A percentile compares a stretch with the other conserved stretches of the same genome.
Conservation (phyloP, 192 early-diverging fungal genomes). For the Backusella westeae region DNA sequence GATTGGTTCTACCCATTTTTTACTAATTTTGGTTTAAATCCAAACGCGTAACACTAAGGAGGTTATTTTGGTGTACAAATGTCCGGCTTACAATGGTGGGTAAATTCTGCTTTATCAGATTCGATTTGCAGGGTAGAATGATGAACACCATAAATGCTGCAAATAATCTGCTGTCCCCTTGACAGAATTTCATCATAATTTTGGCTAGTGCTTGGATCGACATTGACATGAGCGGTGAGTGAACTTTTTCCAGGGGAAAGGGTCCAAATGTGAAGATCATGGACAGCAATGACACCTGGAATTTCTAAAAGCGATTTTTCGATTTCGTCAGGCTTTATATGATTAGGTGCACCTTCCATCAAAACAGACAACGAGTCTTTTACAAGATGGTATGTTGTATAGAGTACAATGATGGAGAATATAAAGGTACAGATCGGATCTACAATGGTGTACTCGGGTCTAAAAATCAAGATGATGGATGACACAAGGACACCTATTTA, state of each 20-base stretch:
- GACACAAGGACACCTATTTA: conserved; percentile 69
- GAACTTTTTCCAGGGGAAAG: conserved; percentile 52
- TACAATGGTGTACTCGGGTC: conserved; percentile 57
- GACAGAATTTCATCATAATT: conserved; percentile 48
- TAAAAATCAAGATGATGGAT: conserved; percentile 60
- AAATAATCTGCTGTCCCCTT: conserved; percentile 47
- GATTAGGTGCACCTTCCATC: conserved; percentile 67
- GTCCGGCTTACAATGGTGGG: conserved; percentile 48
- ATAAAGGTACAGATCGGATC: conserved; percentile 84
- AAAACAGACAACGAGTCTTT: conserved; percentile 62
- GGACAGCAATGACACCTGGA: conserved; percentile 47
- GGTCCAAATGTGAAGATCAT: conserved; percentile 59
- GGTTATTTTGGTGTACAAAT: conserved; percentile 35
- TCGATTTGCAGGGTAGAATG: conserved; percentile 58
- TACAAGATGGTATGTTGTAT: conserved; percentile 68
- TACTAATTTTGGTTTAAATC: background rate
- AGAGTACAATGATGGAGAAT: conserved; percentile 74
- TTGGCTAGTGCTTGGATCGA: conserved; percentile 24
- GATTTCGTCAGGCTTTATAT: conserved; percentile 51
- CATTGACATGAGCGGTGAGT: conserved; percentile 29
- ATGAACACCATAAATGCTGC: conserved; percentile 51
- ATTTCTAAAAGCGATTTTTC: conserved; percentile 42
- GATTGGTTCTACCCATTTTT: conserved; percentile 1
- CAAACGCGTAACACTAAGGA: background rate
- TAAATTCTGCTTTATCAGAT: conserved; percentile 35